Percentiles rank a stretch among this genome's conserved stretches.
Evolutionary conservation across 202 grass and related monocot species (phyloP).

Genomic region (Thinopyrum obtusiflorum): DNA sequence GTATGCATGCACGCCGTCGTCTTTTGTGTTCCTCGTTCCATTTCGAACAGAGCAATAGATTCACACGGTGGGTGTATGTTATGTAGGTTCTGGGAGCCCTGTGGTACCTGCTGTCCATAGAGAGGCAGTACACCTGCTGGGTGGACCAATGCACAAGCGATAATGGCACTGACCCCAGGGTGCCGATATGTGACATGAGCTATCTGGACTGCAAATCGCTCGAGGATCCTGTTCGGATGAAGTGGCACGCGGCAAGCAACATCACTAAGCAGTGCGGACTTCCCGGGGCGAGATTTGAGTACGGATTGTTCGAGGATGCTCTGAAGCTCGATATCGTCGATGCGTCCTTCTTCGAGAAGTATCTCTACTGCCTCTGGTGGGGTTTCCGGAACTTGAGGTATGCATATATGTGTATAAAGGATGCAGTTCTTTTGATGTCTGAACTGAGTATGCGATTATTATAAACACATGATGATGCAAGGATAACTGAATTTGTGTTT

Average conservation of each 20-base stretch:
- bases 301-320: slow-evolving; percentile 67
- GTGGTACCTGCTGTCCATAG: slow-evolving; percentile 88
- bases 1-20: neutral
- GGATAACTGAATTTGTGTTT: neutral
- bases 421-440: neutral
- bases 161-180: neutral
- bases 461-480: neutral
- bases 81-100: slow-evolving; percentile 74
- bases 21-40: neutral
- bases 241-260: slow-evolving; percentile 42
- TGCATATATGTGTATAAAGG: neutral
- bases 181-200: slow-evolving; percentile 27
- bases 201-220: slow-evolving; percentile 64
- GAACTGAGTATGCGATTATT: neutral
- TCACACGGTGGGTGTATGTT: neutral
- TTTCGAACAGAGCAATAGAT: neutral
- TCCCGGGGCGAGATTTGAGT: slow-evolving; percentile 38
- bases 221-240: neutral
- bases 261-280: slow-evolving; percentile 34
- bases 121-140: slow-evolving; percentile 91
- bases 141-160: slow-evolving; percentile 46
- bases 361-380: slow-evolving; percentile 97
- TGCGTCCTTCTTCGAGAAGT: slow-evolving; percentile 66
- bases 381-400: slow-evolving; percentile 86
- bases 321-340: slow-evolving; percentile 44